Evolutionary conservation across 164 flowering plant species (phyloP).

Genomic region (Vitis riparia): DNA sequence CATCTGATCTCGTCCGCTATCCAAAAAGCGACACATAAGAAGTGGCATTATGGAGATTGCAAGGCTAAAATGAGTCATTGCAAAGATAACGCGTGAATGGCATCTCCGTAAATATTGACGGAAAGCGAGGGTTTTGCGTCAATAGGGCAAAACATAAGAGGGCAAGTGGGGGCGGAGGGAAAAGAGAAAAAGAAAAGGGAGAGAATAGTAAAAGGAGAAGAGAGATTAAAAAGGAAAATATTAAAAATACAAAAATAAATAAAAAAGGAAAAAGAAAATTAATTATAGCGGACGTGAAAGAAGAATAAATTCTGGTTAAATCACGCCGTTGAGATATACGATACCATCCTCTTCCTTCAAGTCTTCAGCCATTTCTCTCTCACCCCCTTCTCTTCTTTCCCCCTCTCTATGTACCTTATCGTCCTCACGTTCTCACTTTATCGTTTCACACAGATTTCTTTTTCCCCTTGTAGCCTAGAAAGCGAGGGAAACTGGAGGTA

Average conservation of each 20-base stretch:
- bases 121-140: neutral
- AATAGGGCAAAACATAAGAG: neutral
- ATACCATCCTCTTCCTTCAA: conserved; percentile 10
- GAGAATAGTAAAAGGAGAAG: neutral
- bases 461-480: neutral
- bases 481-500: neutral
- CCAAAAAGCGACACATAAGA: too few relatives aligned
- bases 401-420: conserved; percentile 37
- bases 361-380: conserved; percentile 11
- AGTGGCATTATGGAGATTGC: neutral
- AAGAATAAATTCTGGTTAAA: conserved; percentile 40
- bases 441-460: conserved; percentile 11
- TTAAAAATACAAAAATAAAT: neutral
- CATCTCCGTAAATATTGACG: neutral
- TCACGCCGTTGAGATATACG: conserved; percentile 33
- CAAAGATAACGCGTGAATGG: neutral
- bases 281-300: conserved; percentile 47
- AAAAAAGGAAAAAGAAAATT: conserved; percentile 2
- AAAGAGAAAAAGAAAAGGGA: conserved; percentile 4
- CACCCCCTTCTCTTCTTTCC: neutral
- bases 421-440: conserved; percentile 37
- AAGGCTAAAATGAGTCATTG: neutral
- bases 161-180: neutral
- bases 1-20: too few relatives aligned
- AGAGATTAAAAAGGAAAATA: neutral